A percentile compares a stretch with the other conserved stretches of the same genome.
These are phyloP conservation scores for Fusarium praegraminearum DNA, from an alignment of 2,329 filamentous ascomycete species.

Conservation along the genomic window DNA sequence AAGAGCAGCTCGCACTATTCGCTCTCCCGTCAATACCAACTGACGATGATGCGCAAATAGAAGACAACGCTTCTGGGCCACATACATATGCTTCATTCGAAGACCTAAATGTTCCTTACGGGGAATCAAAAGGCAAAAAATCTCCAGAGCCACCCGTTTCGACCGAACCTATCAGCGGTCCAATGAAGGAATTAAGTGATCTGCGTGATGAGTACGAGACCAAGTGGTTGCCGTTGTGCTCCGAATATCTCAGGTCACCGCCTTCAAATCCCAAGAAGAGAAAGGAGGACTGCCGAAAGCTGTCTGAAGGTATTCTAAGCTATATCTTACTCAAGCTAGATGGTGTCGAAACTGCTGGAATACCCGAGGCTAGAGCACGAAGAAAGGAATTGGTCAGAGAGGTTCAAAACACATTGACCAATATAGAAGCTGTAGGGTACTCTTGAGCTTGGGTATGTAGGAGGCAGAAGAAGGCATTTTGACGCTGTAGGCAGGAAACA, in stretches of 20 bases:
- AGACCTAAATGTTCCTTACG: neutral
- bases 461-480: too few species aligned
- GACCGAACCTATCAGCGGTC: conserved; percentile 52
- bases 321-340: conserved; percentile 83
- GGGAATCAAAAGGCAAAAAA: neutral
- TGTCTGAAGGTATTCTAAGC: conserved; percentile 82
- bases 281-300: conserved; percentile 78
- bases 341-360: conserved; percentile 78
- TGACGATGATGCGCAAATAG: neutral
- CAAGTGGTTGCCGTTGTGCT: conserved; percentile 73
- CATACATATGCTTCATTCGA: neutral
- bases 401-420: conserved; percentile 74
- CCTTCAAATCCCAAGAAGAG: conserved; percentile 75
- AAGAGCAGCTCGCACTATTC: conserved; percentile 15
- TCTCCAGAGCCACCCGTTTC: conserved; percentile 28
- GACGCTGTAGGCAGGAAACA: too few species aligned
- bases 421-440: conserved; percentile 65
- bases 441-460: conserved; percentile 1
- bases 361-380: conserved; percentile 70
- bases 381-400: conserved; percentile 80
- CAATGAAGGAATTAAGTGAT: conserved; percentile 71
- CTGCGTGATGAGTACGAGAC: conserved; percentile 73
- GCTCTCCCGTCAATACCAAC: neutral
- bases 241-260: conserved; percentile 70
- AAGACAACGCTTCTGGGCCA: neutral